Conservation (phyloP, 1,284 basidiomycete species). For the Moniliophthora roreri region DNA sequence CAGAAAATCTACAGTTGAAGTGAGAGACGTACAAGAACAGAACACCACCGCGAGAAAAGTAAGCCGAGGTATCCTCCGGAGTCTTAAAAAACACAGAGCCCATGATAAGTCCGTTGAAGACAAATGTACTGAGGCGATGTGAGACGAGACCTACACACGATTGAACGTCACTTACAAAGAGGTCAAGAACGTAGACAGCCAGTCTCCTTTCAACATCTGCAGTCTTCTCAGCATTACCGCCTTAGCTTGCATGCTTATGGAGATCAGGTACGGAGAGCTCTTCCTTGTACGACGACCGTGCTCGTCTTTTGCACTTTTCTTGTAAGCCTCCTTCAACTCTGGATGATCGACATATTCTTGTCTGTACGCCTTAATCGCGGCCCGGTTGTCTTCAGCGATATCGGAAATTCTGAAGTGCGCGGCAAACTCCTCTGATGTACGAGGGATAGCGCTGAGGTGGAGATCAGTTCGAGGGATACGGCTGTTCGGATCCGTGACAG, state of each 20-base stretch:
- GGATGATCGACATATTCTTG: slow-evolving; percentile 37
- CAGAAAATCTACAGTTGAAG: neutral
- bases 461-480: slow-evolving; percentile 52
- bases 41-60: slow-evolving; percentile 81
- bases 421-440: slow-evolving; percentile 63
- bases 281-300: slow-evolving; percentile 41
- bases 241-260: slow-evolving; percentile 60
- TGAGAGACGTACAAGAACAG: slow-evolving; percentile 58
- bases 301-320: slow-evolving; percentile 49
- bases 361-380: slow-evolving; percentile 46
- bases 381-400: slow-evolving; percentile 36
- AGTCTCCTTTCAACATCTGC: slow-evolving; percentile 67
- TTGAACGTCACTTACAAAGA: slow-evolving; percentile 25
- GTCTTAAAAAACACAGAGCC: slow-evolving; percentile 77
- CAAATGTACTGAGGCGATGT: slow-evolving; percentile 39
- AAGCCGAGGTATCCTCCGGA: slow-evolving; percentile 60
- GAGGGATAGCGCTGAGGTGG: slow-evolving; percentile 41
- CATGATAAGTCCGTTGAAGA: slow-evolving; percentile 71
- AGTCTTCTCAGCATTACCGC: slow-evolving; percentile 63
- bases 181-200: slow-evolving; percentile 37
- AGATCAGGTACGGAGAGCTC: slow-evolving; percentile 44
- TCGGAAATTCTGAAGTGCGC: slow-evolving; percentile 44
- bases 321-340: slow-evolving; percentile 40
- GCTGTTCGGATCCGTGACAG: slow-evolving; percentile 56
- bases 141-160: slow-evolving; percentile 20